Conservation (phyloP, 108 stramenopile genomes). For the Cyclotella sp. region DNA sequence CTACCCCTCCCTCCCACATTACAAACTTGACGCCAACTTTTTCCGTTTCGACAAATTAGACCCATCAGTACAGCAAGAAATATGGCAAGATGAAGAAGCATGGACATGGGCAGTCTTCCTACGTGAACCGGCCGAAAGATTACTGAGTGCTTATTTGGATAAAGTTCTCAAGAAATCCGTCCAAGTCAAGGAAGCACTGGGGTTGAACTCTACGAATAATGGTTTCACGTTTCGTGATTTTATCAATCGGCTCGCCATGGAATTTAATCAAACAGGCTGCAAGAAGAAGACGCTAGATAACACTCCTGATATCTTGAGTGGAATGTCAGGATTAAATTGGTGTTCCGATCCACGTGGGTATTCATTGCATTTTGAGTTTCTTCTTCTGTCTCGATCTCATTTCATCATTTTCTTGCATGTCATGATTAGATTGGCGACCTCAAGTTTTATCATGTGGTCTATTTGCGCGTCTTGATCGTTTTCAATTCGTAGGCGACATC, state of each 20-base stretch:
- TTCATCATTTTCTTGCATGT: background rate
- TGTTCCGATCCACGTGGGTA: conserved; percentile 57
- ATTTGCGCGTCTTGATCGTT: conserved; percentile 42
- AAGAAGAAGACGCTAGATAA: background rate
- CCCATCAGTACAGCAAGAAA: conserved; percentile 21
- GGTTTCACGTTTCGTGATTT: conserved; percentile 53
- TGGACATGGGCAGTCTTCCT: conserved; percentile 42
- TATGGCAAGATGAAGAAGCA: conserved; percentile 28
- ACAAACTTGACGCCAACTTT: conserved; percentile 42
- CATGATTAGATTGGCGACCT: conserved; percentile 48
- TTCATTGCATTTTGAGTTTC: background rate
- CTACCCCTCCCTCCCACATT: conserved; percentile 58
- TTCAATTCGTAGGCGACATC: conserved; percentile 59
- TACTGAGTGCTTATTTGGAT: conserved; percentile 39
- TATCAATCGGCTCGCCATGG: conserved; percentile 29
- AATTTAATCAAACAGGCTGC: conserved; percentile 21
- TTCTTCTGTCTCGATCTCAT: background rate
- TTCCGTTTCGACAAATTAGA: conserved; percentile 45
- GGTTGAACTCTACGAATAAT: background rate
- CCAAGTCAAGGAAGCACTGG: conserved; percentile 4
- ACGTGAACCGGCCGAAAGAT: conserved; percentile 41
- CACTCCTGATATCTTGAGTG: background rate
- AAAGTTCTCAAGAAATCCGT: conserved; percentile 18
- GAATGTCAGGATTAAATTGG: conserved; percentile 32
- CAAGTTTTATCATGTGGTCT: conserved; percentile 60